Evolutionary conservation across 2,329 filamentous ascomycete species (phyloP), one percentile per base, ranked within the genome.

Genomic region (Xylariales sp.): DNA sequence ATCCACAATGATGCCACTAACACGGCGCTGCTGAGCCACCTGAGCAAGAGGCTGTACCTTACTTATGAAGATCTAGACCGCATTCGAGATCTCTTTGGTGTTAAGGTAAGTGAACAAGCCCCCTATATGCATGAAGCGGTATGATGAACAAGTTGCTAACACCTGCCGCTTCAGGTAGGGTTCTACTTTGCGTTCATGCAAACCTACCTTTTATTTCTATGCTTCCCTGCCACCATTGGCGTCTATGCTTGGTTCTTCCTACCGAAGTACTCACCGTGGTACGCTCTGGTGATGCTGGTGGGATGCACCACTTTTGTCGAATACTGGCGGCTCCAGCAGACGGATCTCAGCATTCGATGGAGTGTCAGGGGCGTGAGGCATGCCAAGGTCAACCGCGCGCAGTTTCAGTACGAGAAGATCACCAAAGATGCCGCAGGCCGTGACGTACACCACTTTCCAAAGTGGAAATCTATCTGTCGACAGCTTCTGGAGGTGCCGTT

Each of bases 161-260:
- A n/a, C n/a, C n/a, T n/a, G n/a, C n/a, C n/a, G n/a, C n/a, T n/a
- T n/a, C 29, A 79, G 72, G 77, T 88, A 37, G 85, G 83, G 4
- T 89, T 85, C 53, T 90, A 90, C 60, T 90, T 88, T 55, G 84
- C 84, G n/a, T 90, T 89, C 49, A 83, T 85, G 17, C 85, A 89
- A 51, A 78, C 76, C 12, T 90, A 90, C 55, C 82, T 85, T 41
- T 65, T 74, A 24, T 88, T 88, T 51, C 67, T 90, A 14, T 61
- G 78, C 4, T 83, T 87, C 37, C 84, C 84, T 0, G 83, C 85
- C 6, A 67, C 68, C 3, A 80, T 85, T 19, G 86, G 85, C 1
- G 59, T 83, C n/a, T 57, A 78, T 2, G 76, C 81, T 12, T 89
- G 83, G 82, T 59, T 80, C 2, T 72, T 85, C 41, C 63, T 87